Conservation (phyloP, 2,329 filamentous ascomycete species). For the Cladosporium sp. region DNA sequence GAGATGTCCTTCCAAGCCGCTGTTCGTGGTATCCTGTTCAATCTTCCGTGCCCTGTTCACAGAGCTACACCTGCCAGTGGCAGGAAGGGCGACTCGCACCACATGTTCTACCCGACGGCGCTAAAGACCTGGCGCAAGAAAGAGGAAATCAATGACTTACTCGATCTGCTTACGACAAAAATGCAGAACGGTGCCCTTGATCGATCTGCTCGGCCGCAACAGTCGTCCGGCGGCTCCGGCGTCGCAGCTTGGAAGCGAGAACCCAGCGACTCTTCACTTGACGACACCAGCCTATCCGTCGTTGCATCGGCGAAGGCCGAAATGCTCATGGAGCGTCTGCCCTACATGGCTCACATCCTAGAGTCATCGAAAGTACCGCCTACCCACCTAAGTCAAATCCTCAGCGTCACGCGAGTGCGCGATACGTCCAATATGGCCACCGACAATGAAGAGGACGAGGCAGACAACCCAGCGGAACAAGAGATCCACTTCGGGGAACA, state of each 20-base stretch:
- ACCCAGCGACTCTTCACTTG: neutral
- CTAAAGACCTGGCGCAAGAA: slow-evolving; percentile 77
- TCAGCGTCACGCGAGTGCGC: slow-evolving; percentile 58
- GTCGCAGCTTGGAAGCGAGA: slow-evolving; percentile 10
- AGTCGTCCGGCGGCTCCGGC: neutral
- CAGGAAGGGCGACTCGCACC: slow-evolving; percentile 58
- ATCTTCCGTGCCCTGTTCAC: slow-evolving; percentile 80
- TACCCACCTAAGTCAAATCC: slow-evolving; percentile 57
- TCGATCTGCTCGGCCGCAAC: slow-evolving; percentile 8
- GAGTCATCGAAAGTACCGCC: slow-evolving; percentile 13
- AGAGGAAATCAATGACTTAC: slow-evolving; percentile 72
- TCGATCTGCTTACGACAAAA: slow-evolving; percentile 65
- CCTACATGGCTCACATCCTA: slow-evolving; percentile 71
- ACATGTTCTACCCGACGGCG: slow-evolving; percentile 89
- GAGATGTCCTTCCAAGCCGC: slow-evolving; percentile 92
- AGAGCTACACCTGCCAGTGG: slow-evolving; percentile 40
- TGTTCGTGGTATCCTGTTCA: slow-evolving; percentile 79
- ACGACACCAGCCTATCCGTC: neutral
- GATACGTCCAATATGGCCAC: slow-evolving; percentile 12
- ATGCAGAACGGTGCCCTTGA: slow-evolving; percentile 43
- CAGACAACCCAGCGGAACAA: neutral
- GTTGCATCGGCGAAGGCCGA: slow-evolving; percentile 57
- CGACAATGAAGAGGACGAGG: slow-evolving; percentile 19
- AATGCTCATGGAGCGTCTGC: slow-evolving; percentile 78
- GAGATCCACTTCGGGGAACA: slow-evolving; percentile 26